Conservation (phyloP, 805 yeast genomes). For the Torulaspora maleeae region DNA sequence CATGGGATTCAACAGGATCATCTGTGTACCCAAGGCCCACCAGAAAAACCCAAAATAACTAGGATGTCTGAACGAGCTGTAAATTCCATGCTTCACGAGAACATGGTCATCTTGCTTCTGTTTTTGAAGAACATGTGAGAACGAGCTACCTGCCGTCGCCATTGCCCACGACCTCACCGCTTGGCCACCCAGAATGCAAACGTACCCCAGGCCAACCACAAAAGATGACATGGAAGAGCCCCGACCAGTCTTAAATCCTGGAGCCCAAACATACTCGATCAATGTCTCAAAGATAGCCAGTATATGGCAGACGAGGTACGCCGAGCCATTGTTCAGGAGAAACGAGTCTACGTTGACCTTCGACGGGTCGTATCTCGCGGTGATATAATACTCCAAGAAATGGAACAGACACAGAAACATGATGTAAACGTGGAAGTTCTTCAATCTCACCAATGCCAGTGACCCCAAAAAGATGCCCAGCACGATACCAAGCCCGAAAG, state of each 20-base stretch:
- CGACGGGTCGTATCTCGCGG: constrained; percentile 66
- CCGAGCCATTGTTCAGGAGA: constrained; percentile 57
- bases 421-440: constrained; percentile 46
- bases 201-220: constrained; percentile 42
- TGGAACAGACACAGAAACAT: constrained; percentile 61
- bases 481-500: constrained; percentile 42
- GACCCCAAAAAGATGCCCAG: constrained; percentile 40
- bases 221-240: constrained; percentile 1
- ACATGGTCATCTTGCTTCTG: constrained; percentile 50
- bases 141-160: constrained; percentile 82
- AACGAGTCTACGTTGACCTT: constrained; percentile 69
- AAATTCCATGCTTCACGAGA: constrained; percentile 72
- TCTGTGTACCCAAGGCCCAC: constrained; percentile 89
- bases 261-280: constrained; percentile 41
- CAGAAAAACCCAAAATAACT: constrained; percentile 86
- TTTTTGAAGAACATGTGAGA: constrained; percentile 71
- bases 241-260: constrained; percentile 32
- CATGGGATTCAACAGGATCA: constrained; percentile 63
- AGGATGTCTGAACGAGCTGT: constrained; percentile 71
- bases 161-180: constrained; percentile 65
- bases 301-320: constrained; percentile 54
- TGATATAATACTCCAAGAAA: constrained; percentile 72
- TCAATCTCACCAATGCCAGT: constrained; percentile 29
- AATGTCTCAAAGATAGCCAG: constrained; percentile 50
- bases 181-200: constrained; percentile 58